Conservation (phyloP, 139 green algal species). For the Chlorella sp. region DNA sequence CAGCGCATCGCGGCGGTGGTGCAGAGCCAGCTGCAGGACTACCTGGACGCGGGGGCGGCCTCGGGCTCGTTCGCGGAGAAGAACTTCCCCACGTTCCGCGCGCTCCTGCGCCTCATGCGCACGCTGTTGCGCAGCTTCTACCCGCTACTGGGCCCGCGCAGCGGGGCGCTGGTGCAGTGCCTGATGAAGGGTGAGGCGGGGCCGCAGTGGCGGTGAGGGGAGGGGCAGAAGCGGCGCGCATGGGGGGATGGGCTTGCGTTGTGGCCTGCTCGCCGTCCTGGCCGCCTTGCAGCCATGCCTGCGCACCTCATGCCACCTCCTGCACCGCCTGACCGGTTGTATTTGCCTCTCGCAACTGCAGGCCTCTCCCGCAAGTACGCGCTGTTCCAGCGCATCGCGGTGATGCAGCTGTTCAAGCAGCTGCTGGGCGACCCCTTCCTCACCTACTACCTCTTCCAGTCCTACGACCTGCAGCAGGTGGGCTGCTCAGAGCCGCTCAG, state of each 20-base stretch:
- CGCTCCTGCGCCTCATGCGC: slow-evolving; percentile 56
- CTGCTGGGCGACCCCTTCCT: slow-evolving; percentile 48
- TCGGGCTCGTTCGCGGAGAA: slow-evolving; percentile 46
- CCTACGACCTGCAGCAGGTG: slow-evolving; percentile 51
- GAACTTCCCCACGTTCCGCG: slow-evolving; percentile 40
- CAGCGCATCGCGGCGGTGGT: slow-evolving; percentile 48
- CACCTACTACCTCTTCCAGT: slow-evolving; percentile 51
- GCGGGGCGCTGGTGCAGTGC: slow-evolving; percentile 45
- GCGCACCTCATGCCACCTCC: too few species aligned
- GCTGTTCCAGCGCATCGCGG: slow-evolving; percentile 47
- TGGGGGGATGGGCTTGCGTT: too few species aligned
- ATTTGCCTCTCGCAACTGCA: not conserved
- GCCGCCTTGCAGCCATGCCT: too few species aligned
- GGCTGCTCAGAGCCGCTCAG: too few species aligned
- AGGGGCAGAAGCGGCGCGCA: too few species aligned
- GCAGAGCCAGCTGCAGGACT: slow-evolving; percentile 54
- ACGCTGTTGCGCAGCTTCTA: slow-evolving; percentile 55
- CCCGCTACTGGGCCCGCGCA: slow-evolving; percentile 30
- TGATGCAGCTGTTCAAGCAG: slow-evolving; percentile 53
- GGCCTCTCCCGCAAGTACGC: slow-evolving; percentile 11
- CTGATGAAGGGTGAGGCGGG: slow-evolving; percentile 43
- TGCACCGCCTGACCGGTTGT: too few species aligned
- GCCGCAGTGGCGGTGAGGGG: too few species aligned
- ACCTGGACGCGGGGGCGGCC: slow-evolving; percentile 47
- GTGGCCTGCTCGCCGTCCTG: too few species aligned